phyloP scores from a whole-genome alignment of 352 stramenopile genomes.

The Blastocystis sp. region DNA sequence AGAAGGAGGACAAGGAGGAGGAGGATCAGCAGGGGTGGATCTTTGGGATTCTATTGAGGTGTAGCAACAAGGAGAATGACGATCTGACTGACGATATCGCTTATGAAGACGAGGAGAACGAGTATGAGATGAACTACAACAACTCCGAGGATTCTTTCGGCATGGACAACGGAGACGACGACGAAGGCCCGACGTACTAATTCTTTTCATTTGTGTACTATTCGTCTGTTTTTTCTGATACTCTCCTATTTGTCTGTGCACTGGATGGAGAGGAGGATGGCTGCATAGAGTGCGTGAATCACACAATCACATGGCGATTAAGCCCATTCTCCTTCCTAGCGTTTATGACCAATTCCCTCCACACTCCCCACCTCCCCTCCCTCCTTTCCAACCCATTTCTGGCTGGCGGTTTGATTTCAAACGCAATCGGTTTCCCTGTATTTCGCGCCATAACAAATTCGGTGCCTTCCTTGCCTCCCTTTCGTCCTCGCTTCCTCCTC shows the following conservation, averaged over 20 bases:
- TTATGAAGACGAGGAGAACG: slow-evolving; percentile 64
- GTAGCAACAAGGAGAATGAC: slow-evolving; percentile 27
- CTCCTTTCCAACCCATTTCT: too few species aligned
- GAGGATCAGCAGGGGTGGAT: background rate
- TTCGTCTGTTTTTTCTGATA: too few species aligned
- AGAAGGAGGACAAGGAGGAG: slow-evolving; percentile 29
- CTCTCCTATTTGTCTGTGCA: too few species aligned
- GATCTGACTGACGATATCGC: slow-evolving; percentile 42
- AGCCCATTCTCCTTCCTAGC: too few species aligned
- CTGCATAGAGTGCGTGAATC: too few species aligned
- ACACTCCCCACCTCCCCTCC: background rate
- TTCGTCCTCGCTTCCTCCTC: background rate
- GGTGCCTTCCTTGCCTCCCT: background rate
- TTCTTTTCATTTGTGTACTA: background rate
- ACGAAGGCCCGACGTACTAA: slow-evolving; percentile 2
- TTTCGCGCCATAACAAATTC: background rate
- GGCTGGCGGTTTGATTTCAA: too few species aligned
- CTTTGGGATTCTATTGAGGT: background rate
- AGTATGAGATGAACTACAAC: slow-evolving; percentile 44
- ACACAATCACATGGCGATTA: too few species aligned
- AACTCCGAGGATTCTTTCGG: slow-evolving; percentile 27
- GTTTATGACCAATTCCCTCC: background rate
- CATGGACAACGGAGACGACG: slow-evolving; percentile 1
- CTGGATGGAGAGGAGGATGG: too few species aligned
- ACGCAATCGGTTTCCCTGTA: too few species aligned